These are phyloP conservation scores for Nicotiana sylvestris DNA, from an alignment of 257 asterid genomes.

Conservation along the genomic window DNA sequence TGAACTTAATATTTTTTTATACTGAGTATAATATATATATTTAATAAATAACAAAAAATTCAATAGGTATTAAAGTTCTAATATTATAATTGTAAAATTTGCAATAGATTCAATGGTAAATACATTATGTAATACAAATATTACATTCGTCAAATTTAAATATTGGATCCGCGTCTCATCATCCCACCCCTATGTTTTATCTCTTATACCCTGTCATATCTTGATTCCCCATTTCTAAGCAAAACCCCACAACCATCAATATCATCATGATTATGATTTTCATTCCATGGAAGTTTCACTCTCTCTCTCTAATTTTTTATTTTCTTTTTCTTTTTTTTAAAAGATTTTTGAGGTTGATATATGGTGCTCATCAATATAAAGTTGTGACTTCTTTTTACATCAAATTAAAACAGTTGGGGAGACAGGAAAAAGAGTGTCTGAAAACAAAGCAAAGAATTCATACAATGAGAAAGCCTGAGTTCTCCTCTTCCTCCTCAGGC, in stretches of 20 bases:
- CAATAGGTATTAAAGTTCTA: background rate
- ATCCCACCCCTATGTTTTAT: conserved; percentile 1
- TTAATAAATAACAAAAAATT: background rate
- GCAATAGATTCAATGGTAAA: rapidly evolving
- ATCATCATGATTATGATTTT: conserved; percentile 47
- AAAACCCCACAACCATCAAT: conserved; percentile 56
- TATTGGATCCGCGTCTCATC: background rate
- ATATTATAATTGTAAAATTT: background rate
- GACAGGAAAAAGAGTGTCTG: conserved; percentile 9
- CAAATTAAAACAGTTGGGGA: conserved; percentile 38
- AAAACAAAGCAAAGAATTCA: background rate
- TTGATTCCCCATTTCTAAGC: conserved; percentile 54
- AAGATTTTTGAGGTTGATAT: background rate
- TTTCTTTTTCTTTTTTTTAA: background rate
- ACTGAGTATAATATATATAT: background rate
- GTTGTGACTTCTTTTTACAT: conserved; percentile 34
- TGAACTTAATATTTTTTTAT: background rate
- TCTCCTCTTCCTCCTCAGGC: conserved; percentile 15
- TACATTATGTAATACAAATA: background rate
- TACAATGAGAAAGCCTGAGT: conserved; percentile 50
- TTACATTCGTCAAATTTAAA: background rate
- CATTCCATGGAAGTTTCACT: conserved; percentile 24
- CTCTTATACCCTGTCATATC: background rate
- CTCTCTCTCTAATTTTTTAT: conserved; percentile 8
- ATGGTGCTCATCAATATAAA: conserved; percentile 29